phyloP scores from a whole-genome alignment of 192 early-diverging fungal species.

The Coemansia sp. region DNA sequence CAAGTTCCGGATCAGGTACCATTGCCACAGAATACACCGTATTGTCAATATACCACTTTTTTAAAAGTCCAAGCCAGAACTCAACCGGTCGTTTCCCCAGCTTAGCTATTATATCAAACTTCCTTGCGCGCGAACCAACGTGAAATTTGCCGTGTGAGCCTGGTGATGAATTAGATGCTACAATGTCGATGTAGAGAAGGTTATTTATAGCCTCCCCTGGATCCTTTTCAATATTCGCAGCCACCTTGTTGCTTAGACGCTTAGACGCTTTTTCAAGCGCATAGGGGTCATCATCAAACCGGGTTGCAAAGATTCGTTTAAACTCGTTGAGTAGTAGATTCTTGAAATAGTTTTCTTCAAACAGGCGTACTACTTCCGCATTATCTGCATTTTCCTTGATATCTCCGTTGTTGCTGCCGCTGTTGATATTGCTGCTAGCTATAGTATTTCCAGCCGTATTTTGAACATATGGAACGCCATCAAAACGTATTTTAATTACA shows the following conservation, averaged over 20 bases:
- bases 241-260: conserved; percentile 25
- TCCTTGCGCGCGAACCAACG: conserved; percentile 26
- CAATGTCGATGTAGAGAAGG: conserved; percentile 28
- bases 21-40: conserved; percentile 30
- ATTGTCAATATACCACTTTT: conserved; percentile 40
- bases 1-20: conserved; percentile 28
- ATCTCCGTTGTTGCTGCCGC: conserved; percentile 18
- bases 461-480: conserved; percentile 56
- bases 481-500: conserved; percentile 63
- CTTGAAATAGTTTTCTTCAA: conserved; percentile 63
- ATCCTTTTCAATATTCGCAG: conserved; percentile 31
- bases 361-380: conserved; percentile 54
- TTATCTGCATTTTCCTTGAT: conserved; percentile 7
- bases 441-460: conserved; percentile 20
- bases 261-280: conserved; percentile 26
- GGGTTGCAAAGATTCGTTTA: conserved; percentile 47
- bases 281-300: conserved; percentile 38
- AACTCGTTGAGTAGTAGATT: conserved; percentile 61
- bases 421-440: conserved; percentile 25
- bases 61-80: conserved; percentile 46
- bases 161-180: conserved; percentile 41
- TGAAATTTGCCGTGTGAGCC: conserved; percentile 1
- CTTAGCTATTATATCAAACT: conserved; percentile 34
- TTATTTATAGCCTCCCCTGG: conserved; percentile 29
- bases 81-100: conserved; percentile 23